phyloP scores from a whole-genome alignment of 2,329 filamentous ascomycete species.

The Chaetomium strumarium region DNA sequence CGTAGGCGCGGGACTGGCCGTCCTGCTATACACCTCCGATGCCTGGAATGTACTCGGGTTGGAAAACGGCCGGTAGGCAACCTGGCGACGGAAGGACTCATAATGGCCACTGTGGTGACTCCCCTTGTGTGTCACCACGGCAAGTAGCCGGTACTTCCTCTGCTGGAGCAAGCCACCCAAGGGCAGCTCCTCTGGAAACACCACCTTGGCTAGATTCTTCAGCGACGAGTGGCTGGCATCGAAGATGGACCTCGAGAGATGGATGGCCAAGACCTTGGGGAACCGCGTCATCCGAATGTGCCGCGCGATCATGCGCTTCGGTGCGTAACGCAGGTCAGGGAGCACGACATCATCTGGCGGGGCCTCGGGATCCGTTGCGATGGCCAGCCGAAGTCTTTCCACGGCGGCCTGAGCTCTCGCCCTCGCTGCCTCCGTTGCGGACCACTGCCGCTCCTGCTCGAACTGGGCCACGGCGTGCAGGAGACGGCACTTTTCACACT shows the following conservation, averaged over 20 bases:
- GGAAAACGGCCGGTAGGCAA: conserved; percentile 70
- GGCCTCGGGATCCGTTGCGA: conserved; percentile 76
- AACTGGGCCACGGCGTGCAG: conserved; percentile 66
- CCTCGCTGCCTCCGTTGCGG: conserved; percentile 47
- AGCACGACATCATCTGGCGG: conserved; percentile 66
- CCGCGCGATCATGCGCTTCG: conserved; percentile 77
- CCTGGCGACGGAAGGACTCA: conserved; percentile 88
- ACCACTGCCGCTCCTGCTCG: conserved; percentile 51
- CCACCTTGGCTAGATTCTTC: conserved; percentile 92
- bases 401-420: conserved; percentile 53
- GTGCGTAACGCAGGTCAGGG: conserved; percentile 67
- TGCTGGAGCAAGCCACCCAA: conserved; percentile 74
- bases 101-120: conserved; percentile 96
- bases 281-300: conserved; percentile 83
- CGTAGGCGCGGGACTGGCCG: conserved; percentile 48
- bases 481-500: conserved; percentile 88
- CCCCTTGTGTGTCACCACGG: conserved; percentile 88
- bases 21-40: conserved; percentile 65
- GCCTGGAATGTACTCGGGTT: conserved; percentile 74
- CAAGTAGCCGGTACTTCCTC: conserved; percentile 76
- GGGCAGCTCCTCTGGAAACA: conserved; percentile 81
- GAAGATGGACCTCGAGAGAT: conserved; percentile 90
- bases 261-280: conserved; percentile 84
- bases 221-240: conserved; percentile 69
- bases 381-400: conserved; percentile 58